Evolutionary conservation across 495 filamentous ascomycete genomes (phyloP), one percentile per base, ranked within the genome.

Genomic region (Xylaria acuta): DNA sequence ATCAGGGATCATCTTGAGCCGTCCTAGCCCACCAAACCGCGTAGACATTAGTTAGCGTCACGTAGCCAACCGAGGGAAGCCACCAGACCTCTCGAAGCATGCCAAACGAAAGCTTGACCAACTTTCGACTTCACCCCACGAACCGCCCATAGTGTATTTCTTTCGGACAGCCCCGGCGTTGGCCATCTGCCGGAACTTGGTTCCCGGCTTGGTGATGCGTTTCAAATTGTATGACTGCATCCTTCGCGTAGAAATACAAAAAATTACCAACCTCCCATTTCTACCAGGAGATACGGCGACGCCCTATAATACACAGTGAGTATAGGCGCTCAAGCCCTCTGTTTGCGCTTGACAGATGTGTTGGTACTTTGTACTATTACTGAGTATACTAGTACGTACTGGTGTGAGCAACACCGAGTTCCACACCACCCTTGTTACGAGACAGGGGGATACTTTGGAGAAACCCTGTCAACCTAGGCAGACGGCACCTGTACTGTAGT

Each of bases 211-310:
- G 63, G 63, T 72, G 63, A 72, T 72, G 40, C 63, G 70, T 72
- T 72, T 72, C 70, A 67, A 67, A 65, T 36, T 71, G 70, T 59
- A 65, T 65, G 62, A 71, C 69, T 58, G 69, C 69, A 71, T 72
- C 70, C 70, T 67, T 72, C 70, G 70, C 51, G 70, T 67, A 72
- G 32, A 62, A 53, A 56, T 45, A 58, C 38, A 64, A 34, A 64
- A 47, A 54, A 47, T 65, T 18, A 51, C 69, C 49, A 59, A 9
- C 34, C 59, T 49, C 25, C 58, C 45, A 22, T 45, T 68, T 36
- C 38, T 47, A 36, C 36, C 36, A 56, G 16, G 18, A 66, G 40
- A 20, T 40, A 47, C 32, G 14, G 68, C 36, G 45, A 62, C 16
- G 58, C 32, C 43, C 68, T 51, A 70, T 70, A 70, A 22, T 64